Percentiles rank a stretch among this genome's conserved stretches.
Conservation (phyloP, 805 yeast genomes). For the Starmerella stigmatis region DNA sequence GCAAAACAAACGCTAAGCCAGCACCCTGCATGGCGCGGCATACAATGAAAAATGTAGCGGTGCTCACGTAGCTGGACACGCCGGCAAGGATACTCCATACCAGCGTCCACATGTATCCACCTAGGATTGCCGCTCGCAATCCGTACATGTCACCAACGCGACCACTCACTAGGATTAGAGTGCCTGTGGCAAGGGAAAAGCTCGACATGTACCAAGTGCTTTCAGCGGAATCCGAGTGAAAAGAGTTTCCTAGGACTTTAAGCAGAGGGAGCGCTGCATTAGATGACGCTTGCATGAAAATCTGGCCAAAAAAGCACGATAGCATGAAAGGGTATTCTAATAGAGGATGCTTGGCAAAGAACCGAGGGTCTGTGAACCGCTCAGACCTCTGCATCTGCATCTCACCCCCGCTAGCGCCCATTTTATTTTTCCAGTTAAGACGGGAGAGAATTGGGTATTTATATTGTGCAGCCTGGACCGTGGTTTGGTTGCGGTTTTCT, state of each 20-base stretch:
- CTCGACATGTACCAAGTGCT: slow-evolving; percentile 61
- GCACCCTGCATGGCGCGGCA: slow-evolving; percentile 58
- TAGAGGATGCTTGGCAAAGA: slow-evolving; percentile 15
- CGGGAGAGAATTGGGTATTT: no score
- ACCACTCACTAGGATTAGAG: slow-evolving; percentile 60
- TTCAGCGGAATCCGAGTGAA: slow-evolving; percentile 25
- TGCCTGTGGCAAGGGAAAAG: slow-evolving; percentile 60
- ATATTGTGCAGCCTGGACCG: no score
- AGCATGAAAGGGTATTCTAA: slow-evolving; percentile 19
- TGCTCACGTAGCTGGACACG: slow-evolving; percentile 39
- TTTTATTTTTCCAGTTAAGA: no score
- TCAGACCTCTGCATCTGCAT: slow-evolving; percentile 18
- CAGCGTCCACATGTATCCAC: slow-evolving; percentile 47
- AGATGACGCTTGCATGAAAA: slow-evolving; percentile 40
- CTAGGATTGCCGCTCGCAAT: slow-evolving; percentile 40
- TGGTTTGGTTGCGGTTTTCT: no score
- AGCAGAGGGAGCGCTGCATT: slow-evolving; percentile 23
- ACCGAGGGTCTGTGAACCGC: slow-evolving; percentile 19
- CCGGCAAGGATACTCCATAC: slow-evolving; percentile 56
- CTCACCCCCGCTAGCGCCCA: neutral
- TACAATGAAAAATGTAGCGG: slow-evolving; percentile 26
- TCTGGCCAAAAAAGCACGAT: slow-evolving; percentile 48
- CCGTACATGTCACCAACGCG: slow-evolving; percentile 66
- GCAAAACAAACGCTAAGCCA: slow-evolving; percentile 50
- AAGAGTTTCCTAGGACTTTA: slow-evolving; percentile 29